Evolutionary conservation across 371 early-diverging fungal genomes (phyloP).

Genomic region (Circinella umbellata): DNA sequence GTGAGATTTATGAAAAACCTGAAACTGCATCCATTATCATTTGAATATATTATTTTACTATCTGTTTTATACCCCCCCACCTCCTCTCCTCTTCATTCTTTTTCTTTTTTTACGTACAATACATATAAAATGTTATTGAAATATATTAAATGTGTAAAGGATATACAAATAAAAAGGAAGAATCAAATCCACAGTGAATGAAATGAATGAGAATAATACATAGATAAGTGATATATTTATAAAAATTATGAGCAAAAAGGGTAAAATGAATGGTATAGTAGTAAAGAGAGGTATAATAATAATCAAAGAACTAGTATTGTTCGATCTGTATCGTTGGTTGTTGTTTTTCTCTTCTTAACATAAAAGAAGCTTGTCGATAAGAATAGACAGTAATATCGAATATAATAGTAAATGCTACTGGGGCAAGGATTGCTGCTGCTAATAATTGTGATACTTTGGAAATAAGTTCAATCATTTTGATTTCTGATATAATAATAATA

Average conservation of each 20-base stretch:
- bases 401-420: conserved; percentile 14
- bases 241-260: not conserved
- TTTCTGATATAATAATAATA: not conserved
- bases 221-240: not conserved
- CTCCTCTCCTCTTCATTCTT: not conserved
- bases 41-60: too few species aligned
- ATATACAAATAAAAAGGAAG: not conserved
- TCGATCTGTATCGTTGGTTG: not conserved
- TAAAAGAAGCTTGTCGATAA: conserved; percentile 13
- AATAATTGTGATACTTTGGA: conserved; percentile 11
- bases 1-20: conserved; percentile 42
- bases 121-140: too few species aligned
- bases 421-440: conserved; percentile 17
- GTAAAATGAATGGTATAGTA: not conserved
- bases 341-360: not conserved
- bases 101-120: not conserved
- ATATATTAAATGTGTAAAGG: too few species aligned
- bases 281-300: not conserved
- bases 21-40: not conserved
- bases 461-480: conserved; percentile 12
- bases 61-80: not conserved
- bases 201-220: not conserved
- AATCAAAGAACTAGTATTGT: not conserved
- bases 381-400: conserved; percentile 19
- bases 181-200: too few species aligned